Evolutionary conservation across 129 eudicot species (phyloP), one percentile per base, ranked within the genome.

Genomic region (Calendula officinalis): DNA sequence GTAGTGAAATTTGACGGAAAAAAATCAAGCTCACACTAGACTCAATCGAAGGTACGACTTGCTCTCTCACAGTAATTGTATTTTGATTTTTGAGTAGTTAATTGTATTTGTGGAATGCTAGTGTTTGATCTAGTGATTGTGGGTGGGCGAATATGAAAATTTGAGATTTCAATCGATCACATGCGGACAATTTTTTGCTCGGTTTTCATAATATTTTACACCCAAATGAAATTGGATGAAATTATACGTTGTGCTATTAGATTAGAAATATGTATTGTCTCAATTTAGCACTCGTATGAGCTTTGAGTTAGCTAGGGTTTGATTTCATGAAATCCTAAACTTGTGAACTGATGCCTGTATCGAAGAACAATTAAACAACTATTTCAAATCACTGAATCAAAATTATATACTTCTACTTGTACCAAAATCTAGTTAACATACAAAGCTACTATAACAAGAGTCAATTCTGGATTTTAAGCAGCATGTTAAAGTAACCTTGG

Each of bases 351-450:
- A 13, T 57, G 32, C 7, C 5, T 36, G 30, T 16, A 57, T 6
- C 52, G 1, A 30, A 4, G 11, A 34, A 37, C 34, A 59, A 15
- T 4, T 9, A 7, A 42, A 44, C 36, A 64, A 49, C 70, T 64
- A 16, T 34, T 1, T 6, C 14, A 64, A 15, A n/a, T 32, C 57
- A 64, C 8, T 14, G 9, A 14, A 48, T 17, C 44, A 27, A 43
- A 16, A 10, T 62, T 3, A 44, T 11, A 43, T 12, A 33, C 36
- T 49, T 65, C 70, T 49, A 49, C 16, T 15, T 49, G 47, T 17
- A 30, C 63, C 44, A 53, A 54, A 54, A 61, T 56, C 62, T 62
- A 54, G 47, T 40, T 30, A 71, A 27, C 13, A 51, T 41, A 67
- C 62, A 67, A 40, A 53, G 7, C 72, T 66, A 49, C 14, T 15